phyloP scores from a whole-genome alignment of 345 rosid species.

The Crucihimalaya himalaica region DNA sequence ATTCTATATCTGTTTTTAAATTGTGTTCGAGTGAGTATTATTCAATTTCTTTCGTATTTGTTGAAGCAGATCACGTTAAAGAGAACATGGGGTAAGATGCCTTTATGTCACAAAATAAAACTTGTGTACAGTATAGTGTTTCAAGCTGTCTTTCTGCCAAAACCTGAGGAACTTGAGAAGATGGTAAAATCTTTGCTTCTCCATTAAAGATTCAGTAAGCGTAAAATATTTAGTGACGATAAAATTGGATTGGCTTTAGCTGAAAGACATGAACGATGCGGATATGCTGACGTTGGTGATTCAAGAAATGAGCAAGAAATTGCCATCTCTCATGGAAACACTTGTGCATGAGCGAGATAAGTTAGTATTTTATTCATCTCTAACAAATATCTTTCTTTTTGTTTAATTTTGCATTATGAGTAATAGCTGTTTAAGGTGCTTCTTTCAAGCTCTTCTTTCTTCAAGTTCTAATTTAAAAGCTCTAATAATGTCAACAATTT shows the following conservation, averaged over 20 bases:
- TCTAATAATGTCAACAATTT: not conserved
- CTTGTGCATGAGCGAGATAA: slow-evolving; percentile 95
- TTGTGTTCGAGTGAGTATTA: not conserved
- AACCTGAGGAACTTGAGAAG: slow-evolving; percentile 73
- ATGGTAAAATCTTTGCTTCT: slow-evolving; percentile 51
- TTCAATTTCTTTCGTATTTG: slow-evolving; percentile 8
- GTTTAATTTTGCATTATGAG: not conserved
- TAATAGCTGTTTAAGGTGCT: not conserved
- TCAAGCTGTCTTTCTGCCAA: slow-evolving; percentile 85
- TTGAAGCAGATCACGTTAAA: slow-evolving; percentile 65
- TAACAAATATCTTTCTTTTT: not conserved
- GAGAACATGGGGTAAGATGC: slow-evolving; percentile 89
- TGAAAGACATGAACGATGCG: slow-evolving; percentile 83
- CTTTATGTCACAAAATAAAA: slow-evolving; percentile 84
- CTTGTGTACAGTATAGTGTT: slow-evolving; percentile 61
- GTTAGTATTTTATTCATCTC: slow-evolving; percentile 50
- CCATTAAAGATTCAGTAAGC: not conserved
- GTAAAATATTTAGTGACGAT: not conserved
- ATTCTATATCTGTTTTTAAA: not conserved
- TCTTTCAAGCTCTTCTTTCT: not conserved
- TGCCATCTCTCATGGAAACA: slow-evolving; percentile 89
- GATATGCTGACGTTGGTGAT: slow-evolving; percentile 90
- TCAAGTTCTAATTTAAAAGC: not conserved
- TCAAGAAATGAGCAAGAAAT: slow-evolving; percentile 95
- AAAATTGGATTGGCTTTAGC: slow-evolving; percentile 45